These are phyloP conservation scores for Penicillium sp. DNA, from an alignment of 2,329 filamentous ascomycete species.

Conservation along the genomic window DNA sequence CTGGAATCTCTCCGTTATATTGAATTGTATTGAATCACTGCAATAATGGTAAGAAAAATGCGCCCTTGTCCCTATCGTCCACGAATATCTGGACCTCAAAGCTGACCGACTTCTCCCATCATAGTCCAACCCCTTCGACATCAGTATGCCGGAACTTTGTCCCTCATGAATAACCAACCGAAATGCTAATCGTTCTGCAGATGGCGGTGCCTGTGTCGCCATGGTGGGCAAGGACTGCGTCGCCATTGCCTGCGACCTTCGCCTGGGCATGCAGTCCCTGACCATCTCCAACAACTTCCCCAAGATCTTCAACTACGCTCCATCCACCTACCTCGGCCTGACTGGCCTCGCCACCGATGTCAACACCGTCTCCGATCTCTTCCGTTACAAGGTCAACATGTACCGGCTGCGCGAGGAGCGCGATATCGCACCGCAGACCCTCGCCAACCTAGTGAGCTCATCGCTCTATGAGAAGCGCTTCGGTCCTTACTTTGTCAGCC, in stretches of 20 bases:
- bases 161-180: conserved; percentile 5
- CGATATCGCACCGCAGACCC: conserved; percentile 87
- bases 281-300: conserved; percentile 99
- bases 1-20: conserved; percentile 1
- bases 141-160: conserved; percentile 63
- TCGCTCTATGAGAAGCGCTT: conserved; percentile 94
- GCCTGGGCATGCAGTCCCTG: conserved; percentile 90
- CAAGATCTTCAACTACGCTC: conserved; percentile 96
- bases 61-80: conserved; percentile 11
- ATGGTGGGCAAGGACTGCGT: conserved; percentile 99
- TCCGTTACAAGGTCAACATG: conserved; percentile 99
- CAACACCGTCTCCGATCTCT: conserved; percentile 88
- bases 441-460: conserved; percentile 91
- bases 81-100: conserved; percentile 20
- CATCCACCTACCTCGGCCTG: conserved; percentile 87
- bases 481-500: conserved; percentile 92
- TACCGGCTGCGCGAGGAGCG: conserved; percentile 98
- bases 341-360: conserved; percentile 97
- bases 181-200: conserved; percentile 36
- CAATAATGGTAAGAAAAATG: conserved; percentile 25
- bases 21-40: conserved; percentile 17
- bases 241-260: conserved; percentile 97
- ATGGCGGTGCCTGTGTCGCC: conserved; percentile 91
- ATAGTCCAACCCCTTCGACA: conserved; percentile 88
- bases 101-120: conserved; percentile 38